These are phyloP conservation scores for Vanrija pseudolonga DNA, from an alignment of 1,284 basidiomycete genomes.

Conservation along the genomic window DNA sequence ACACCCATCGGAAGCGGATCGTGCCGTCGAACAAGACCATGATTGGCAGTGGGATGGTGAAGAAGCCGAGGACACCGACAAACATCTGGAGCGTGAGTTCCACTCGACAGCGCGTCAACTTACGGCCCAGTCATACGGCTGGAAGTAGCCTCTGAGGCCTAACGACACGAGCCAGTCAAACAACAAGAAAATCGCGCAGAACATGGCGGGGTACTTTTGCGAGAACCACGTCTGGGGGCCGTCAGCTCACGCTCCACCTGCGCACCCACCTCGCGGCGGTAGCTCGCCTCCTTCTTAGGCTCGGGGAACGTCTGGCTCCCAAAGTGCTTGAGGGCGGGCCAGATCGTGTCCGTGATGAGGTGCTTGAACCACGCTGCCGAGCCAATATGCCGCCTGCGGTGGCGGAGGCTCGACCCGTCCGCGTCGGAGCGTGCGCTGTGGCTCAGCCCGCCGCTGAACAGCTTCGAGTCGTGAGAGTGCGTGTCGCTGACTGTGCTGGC, in stretches of 20 bases:
- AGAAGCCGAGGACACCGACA: conserved; percentile 28
- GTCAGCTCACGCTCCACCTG: too few relatives aligned
- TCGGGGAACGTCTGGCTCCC: conserved; percentile 40
- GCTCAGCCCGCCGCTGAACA: too few relatives aligned
- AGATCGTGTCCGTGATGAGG: conserved; percentile 4
- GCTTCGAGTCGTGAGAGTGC: too few relatives aligned
- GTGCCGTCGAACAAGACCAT: conserved; percentile 32
- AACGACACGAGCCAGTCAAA: too few relatives aligned
- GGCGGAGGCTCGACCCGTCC: too few relatives aligned
- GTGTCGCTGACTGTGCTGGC: too few relatives aligned
- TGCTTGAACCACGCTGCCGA: too few relatives aligned
- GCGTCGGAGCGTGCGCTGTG: too few relatives aligned
- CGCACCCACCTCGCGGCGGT: conserved; percentile 30
- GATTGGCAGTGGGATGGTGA: conserved; percentile 36
- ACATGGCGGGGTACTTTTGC: conserved; percentile 33
- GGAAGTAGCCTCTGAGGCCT: too few relatives aligned
- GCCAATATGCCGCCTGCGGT: too few relatives aligned
- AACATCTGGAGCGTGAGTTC: conserved; percentile 20
- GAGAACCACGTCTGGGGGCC: conserved; percentile 29
- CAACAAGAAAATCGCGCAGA: conserved; percentile 23
- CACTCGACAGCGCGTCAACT: too few relatives aligned
- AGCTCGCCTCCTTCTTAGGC: conserved; percentile 35
- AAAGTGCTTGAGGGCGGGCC: conserved; percentile 37
- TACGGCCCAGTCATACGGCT: too few relatives aligned
- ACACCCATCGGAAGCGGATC: not conserved